Conservation (phyloP, 306 rosid species). For the Corylus americana region DNA sequence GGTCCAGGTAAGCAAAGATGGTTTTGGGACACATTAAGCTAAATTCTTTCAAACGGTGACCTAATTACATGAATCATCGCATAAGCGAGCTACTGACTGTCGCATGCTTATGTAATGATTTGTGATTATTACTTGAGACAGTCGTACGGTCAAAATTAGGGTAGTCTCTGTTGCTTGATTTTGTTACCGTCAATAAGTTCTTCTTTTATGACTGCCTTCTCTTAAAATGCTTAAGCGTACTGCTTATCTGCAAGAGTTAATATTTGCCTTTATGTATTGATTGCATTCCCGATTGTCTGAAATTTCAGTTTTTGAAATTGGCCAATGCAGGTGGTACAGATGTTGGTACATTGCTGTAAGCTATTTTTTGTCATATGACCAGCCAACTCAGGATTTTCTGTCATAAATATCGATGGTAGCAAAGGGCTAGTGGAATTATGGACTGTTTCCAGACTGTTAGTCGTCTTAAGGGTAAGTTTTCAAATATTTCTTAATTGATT, state of each 20-base stretch:
- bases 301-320: conserved; percentile 10
- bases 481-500: neutral
- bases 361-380: conserved; percentile 28
- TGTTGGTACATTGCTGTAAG: conserved; percentile 33
- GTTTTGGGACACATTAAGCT: neutral
- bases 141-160: neutral
- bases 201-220: conserved; percentile 1
- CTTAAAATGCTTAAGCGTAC: conserved; percentile 11
- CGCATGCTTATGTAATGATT: neutral
- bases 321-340: conserved; percentile 37
- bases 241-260: neutral
- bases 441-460: conserved; percentile 50
- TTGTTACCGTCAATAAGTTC: neutral
- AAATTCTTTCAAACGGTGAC: neutral
- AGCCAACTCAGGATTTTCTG: conserved; percentile 29
- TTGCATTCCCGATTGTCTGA: conserved; percentile 1
- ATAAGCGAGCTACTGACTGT: neutral
- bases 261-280: neutral
- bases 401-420: conserved; percentile 69
- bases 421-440: conserved; percentile 79
- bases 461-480: conserved; percentile 51
- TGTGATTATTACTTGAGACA: neutral
- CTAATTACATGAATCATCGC: neutral
- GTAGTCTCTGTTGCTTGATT: neutral
- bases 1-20: neutral